phyloP scores from a whole-genome alignment of 345 rosid genomes.

The Hibiscus mutabilis region DNA sequence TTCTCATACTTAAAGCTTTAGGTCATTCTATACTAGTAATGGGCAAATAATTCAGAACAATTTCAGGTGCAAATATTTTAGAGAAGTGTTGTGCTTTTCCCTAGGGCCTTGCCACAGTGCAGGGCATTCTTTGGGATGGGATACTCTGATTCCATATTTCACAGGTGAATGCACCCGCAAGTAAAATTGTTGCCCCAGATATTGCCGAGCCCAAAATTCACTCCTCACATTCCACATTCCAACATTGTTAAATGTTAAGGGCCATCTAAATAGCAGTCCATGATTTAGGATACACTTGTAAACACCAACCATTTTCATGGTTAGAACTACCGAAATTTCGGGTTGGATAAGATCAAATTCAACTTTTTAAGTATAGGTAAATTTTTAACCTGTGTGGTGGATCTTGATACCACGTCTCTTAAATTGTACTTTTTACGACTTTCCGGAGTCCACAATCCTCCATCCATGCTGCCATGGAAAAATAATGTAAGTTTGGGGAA shows the following conservation, averaged over 20 bases:
- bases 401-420: slow-evolving; percentile 63
- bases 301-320: neutral
- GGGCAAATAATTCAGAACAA: neutral
- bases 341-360: too few relatives aligned
- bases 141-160: too few relatives aligned
- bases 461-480: slow-evolving; percentile 51
- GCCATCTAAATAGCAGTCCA: slow-evolving; percentile 86
- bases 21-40: slow-evolving; percentile 6
- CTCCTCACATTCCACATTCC: slow-evolving; percentile 98
- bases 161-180: too few relatives aligned
- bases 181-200: slow-evolving; percentile 83
- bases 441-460: slow-evolving; percentile 59
- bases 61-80: neutral
- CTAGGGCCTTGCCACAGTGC: too few relatives aligned
- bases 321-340: neutral
- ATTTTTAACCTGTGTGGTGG: slow-evolving; percentile 44
- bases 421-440: slow-evolving; percentile 69
- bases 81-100: slow-evolving; percentile 12
- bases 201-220: slow-evolving; percentile 86
- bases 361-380: neutral
- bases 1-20: too few relatives aligned
- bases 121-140: too few relatives aligned
- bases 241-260: slow-evolving; percentile 75
- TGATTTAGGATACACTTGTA: slow-evolving; percentile 80
- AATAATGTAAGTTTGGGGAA: neutral